A percentile compares a stretch with the other conserved stretches of the same genome.
phyloP scores from a whole-genome alignment of 768 basidiomycete genomes.

The Agrocybe pediades region DNA sequence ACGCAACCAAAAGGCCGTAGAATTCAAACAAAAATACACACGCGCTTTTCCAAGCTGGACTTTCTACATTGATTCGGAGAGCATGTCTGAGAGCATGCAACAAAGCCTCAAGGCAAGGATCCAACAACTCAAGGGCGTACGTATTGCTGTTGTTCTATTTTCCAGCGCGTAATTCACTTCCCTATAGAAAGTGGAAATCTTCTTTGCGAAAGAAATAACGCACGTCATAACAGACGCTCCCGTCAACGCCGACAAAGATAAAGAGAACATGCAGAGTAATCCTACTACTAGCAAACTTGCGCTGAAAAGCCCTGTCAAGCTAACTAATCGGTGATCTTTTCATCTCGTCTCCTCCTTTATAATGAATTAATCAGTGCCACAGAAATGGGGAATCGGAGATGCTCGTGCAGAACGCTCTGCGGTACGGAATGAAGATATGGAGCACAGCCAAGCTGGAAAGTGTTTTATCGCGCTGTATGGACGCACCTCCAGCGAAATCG shows the following conservation, averaged over 20 bases:
- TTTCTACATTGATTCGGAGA: constrained; percentile 80
- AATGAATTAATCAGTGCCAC: constrained; percentile 11
- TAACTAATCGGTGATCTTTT: constrained; percentile 50
- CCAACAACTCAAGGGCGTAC: constrained; percentile 73
- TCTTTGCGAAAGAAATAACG: constrained; percentile 85
- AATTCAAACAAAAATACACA: constrained; percentile 84
- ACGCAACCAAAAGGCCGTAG: constrained; percentile 57
- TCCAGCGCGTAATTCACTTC: constrained; percentile 4
- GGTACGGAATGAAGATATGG: constrained; percentile 89
- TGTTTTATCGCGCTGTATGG: constrained; percentile 68
- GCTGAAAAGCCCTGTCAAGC: constrained; percentile 69
- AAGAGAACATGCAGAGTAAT: constrained; percentile 43
- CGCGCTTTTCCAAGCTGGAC: constrained; percentile 82
- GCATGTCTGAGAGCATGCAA: constrained; percentile 36
- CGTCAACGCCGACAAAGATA: constrained; percentile 66
- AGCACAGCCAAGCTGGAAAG: constrained; percentile 68
- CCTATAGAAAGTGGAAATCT: constrained; percentile 76
- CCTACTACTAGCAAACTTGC: constrained; percentile 21
- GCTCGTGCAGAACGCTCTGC: constrained; percentile 65
- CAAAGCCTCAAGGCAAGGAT: constrained; percentile 58
- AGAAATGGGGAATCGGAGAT: constrained; percentile 38
- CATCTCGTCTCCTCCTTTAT: neutral
- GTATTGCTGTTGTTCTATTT: constrained; percentile 29
- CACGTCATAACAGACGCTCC: constrained; percentile 80
- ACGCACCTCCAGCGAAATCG: constrained; percentile 26